Evolutionary conservation across 495 filamentous ascomycete species (phyloP).

Genomic region (Hypoxylon fuscum): DNA sequence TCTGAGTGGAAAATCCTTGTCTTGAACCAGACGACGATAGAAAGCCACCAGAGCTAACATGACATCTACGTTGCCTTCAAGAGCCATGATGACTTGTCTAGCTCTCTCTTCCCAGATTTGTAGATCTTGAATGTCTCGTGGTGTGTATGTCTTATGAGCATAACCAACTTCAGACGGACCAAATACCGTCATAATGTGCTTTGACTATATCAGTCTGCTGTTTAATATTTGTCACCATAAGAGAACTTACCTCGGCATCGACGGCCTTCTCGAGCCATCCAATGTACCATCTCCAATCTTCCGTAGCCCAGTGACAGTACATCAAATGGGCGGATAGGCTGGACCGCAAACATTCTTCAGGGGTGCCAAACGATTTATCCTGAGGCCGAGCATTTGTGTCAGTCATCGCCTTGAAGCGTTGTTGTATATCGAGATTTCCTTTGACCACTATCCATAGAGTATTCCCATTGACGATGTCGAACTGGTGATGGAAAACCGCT

Average conservation of each 20-base stretch:
- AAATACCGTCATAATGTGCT: slow-evolving; percentile 35
- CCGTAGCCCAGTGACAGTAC: slow-evolving; percentile 52
- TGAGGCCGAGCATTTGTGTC: slow-evolving; percentile 41
- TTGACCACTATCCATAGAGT: slow-evolving; percentile 53
- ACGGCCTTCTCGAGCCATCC: slow-evolving; percentile 49
- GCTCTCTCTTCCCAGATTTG: slow-evolving; percentile 50
- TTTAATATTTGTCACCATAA: neutral
- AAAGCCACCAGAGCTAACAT: slow-evolving; percentile 47
- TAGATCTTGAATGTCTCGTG: slow-evolving; percentile 45
- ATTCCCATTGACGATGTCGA: slow-evolving; percentile 51
- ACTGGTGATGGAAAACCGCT: slow-evolving; percentile 55
- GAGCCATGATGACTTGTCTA: slow-evolving; percentile 46
- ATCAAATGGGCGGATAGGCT: slow-evolving; percentile 48
- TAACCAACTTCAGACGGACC: slow-evolving; percentile 30
- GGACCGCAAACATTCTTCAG: slow-evolving; percentile 44
- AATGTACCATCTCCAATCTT: slow-evolving; percentile 56
- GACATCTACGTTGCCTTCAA: slow-evolving; percentile 52
- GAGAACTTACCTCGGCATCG: slow-evolving; percentile 42
- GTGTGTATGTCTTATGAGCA: slow-evolving; percentile 32
- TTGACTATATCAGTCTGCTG: too few relatives aligned
- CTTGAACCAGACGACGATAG: slow-evolving; percentile 43
- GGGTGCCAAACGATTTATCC: slow-evolving; percentile 36
- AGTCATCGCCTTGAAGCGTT: slow-evolving; percentile 48
- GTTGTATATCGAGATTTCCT: slow-evolving; percentile 44
- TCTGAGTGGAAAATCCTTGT: slow-evolving; percentile 44